These are phyloP conservation scores for Paramecium octaurelia DNA, from an alignment of 73 alveolate species.

Conservation along the genomic window DNA sequence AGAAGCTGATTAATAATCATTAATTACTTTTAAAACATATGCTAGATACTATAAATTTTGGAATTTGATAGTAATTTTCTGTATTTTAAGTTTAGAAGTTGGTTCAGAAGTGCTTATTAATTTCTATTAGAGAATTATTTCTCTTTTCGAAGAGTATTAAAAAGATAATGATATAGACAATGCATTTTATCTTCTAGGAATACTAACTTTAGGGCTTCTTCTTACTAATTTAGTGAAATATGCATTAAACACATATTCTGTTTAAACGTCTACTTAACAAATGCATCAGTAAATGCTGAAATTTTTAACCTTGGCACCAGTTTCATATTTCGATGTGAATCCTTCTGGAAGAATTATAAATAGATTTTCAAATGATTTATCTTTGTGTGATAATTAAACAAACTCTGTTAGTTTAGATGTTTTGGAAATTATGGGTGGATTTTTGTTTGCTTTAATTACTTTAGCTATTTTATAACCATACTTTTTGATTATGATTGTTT, in stretches of 20 bases:
- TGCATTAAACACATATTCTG: not conserved
- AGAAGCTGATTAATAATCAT: not conserved
- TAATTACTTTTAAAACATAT: not conserved
- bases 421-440: not conserved
- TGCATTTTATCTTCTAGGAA: not conserved
- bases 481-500: not conserved
- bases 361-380: slow-evolving; percentile 64
- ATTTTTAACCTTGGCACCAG: slow-evolving; percentile 54
- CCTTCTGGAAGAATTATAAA: slow-evolving; percentile 77
- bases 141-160: not conserved
- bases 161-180: not conserved
- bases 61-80: not conserved
- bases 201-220: not conserved
- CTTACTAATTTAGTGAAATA: not conserved
- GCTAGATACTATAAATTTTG: not conserved
- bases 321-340: slow-evolving; percentile 65
- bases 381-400: slow-evolving; percentile 19
- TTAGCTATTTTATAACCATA: slow-evolving; percentile 8
- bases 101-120: slow-evolving; percentile 8
- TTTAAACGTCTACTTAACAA: not conserved
- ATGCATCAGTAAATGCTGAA: slow-evolving; percentile 63
- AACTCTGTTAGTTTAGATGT: not conserved
- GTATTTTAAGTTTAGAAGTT: not conserved
- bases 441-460: not conserved
- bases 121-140: not conserved